Evolutionary conservation across 345 rosid species (phyloP).

Genomic region (Eucalyptus fibrosa): DNA sequence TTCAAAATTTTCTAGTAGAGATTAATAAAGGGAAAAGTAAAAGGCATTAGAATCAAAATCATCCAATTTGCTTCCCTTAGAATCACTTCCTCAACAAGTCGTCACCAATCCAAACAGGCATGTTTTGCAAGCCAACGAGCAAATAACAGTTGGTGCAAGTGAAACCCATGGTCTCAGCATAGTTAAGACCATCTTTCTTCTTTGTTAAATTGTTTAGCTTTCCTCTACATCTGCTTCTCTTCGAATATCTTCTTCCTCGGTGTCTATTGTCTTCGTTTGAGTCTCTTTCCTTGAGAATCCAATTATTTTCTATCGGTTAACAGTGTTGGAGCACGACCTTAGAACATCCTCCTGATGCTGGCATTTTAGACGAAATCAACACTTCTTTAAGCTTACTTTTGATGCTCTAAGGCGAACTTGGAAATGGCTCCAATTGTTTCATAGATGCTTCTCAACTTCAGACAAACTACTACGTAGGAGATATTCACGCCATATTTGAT

Average conservation of each 20-base stretch:
- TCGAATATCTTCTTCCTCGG: background rate
- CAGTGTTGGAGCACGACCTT: background rate
- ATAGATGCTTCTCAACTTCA: background rate
- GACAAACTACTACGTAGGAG: accelerated
- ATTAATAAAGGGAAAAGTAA: no score
- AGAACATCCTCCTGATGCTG: background rate
- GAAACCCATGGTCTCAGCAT: background rate
- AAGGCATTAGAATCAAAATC: no score
- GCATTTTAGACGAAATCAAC: background rate
- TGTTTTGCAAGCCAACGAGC: background rate
- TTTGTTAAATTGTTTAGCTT: background rate
- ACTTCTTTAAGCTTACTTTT: background rate
- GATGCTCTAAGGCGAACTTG: background rate
- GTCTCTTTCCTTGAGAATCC: background rate
- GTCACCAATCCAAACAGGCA: background rate
- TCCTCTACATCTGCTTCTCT: background rate
- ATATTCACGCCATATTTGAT: background rate
- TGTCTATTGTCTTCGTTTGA: background rate
- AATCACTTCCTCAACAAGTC: background rate
- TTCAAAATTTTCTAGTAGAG: no score
- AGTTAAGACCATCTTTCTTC: background rate
- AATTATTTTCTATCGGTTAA: background rate
- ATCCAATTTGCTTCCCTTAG: no score
- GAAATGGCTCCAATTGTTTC: background rate
- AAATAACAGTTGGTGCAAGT: background rate